These are phyloP conservation scores for Paramecium tetraurelia DNA, from an alignment of 73 alveolate species.

Conservation along the genomic window DNA sequence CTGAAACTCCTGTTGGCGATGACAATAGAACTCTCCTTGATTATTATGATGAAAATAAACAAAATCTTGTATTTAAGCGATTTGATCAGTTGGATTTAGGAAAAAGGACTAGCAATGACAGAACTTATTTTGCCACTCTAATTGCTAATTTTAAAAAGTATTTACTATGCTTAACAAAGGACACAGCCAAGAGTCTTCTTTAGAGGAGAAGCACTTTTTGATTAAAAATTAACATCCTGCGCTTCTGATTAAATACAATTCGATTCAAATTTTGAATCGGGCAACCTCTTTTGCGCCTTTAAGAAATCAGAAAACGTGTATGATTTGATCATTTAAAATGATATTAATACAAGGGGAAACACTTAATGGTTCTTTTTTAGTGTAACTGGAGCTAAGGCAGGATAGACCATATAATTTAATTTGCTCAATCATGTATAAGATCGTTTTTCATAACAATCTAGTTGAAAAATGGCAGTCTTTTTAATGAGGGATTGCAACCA, in stretches of 20 bases:
- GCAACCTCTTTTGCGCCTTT: constrained; percentile 71
- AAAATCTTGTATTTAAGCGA: constrained; percentile 24
- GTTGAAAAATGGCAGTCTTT: constrained; percentile 56
- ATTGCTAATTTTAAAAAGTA: constrained; percentile 22
- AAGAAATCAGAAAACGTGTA: constrained; percentile 62
- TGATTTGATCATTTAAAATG: constrained; percentile 69
- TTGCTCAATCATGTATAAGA: constrained; percentile 45
- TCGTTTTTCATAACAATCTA: background rate
- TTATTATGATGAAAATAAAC: constrained; percentile 46
- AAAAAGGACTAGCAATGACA: background rate
- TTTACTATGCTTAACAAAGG: background rate
- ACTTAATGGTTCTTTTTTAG: constrained; percentile 70
- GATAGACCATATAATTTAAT: constrained; percentile 53
- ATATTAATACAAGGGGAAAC: constrained; percentile 75
- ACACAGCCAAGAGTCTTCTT: constrained; percentile 23
- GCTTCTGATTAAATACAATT: background rate
- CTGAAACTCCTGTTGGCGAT: background rate
- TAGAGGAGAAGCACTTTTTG: constrained; percentile 39
- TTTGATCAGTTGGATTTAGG: constrained; percentile 33
- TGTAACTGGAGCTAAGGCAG: constrained; percentile 66
- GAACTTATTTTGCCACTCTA: constrained; percentile 25
- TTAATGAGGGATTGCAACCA: constrained; percentile 64
- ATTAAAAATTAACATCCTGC: background rate
- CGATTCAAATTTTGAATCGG: constrained; percentile 71
- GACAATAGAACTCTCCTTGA: background rate